phyloP scores from a whole-genome alignment of 2,329 filamentous ascomycete genomes.

The Macroventuria anomochaeta region DNA sequence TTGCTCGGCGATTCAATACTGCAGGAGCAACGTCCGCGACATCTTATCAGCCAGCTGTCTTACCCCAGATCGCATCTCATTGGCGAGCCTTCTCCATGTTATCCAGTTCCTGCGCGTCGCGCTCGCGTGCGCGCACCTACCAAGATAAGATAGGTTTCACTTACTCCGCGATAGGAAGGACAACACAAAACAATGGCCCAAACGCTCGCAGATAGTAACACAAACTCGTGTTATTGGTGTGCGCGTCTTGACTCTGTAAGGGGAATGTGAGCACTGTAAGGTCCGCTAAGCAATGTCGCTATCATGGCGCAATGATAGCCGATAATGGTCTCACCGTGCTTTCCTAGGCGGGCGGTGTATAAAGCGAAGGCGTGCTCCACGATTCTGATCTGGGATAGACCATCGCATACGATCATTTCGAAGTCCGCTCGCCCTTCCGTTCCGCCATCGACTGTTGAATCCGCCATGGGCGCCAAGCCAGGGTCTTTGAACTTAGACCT shows the following conservation, averaged over 20 bases:
- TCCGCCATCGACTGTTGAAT: constrained; percentile 4
- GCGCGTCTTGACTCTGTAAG: constrained; percentile 20
- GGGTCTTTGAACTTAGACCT: neutral
- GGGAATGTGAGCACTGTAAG: constrained; percentile 25
- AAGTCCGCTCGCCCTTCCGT: constrained; percentile 17
- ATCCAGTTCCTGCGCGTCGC: constrained; percentile 34
- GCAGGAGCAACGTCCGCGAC: constrained; percentile 3
- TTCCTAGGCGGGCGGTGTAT: constrained; percentile 22
- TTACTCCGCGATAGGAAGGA: constrained; percentile 47
- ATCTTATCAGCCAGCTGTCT: constrained; percentile 29
- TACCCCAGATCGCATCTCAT: constrained; percentile 17
- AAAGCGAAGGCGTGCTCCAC: constrained; percentile 20
- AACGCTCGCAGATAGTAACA: constrained; percentile 25
- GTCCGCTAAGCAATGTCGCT: constrained; percentile 40
- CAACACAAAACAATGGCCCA: constrained; percentile 14
- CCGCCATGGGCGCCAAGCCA: constrained; percentile 8
- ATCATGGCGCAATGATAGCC: constrained; percentile 49
- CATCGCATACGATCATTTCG: neutral
- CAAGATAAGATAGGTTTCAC: constrained; percentile 42
- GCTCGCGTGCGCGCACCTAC: constrained; percentile 25
- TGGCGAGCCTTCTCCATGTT: constrained; percentile 25
- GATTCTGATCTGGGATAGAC: neutral
- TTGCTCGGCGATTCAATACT: neutral
- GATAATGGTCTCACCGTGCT: constrained; percentile 36
- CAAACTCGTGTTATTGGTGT: constrained; percentile 33